phyloP scores from a whole-genome alignment of 2,329 filamentous ascomycete species.

The Arthrobotrys pseudoclavata region DNA sequence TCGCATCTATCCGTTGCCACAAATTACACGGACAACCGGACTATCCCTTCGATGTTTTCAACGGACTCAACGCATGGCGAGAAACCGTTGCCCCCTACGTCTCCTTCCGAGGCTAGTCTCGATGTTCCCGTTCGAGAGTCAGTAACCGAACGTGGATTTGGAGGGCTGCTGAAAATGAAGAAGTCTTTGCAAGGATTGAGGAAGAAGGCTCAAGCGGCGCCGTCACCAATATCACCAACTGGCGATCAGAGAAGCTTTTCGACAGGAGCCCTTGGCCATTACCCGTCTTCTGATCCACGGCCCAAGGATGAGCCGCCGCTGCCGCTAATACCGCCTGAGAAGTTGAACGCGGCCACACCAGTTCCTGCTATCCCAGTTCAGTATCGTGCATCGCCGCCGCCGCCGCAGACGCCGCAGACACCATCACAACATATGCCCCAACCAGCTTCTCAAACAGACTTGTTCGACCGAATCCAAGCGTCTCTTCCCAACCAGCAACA shows the following conservation, averaged over 20 bases:
- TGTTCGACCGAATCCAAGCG: constrained; percentile 52
- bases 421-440: constrained; percentile 11
- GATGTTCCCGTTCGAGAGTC: constrained; percentile 46
- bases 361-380: constrained; percentile 17
- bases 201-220: constrained; percentile 52
- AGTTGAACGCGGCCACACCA: constrained; percentile 3
- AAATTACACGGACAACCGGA: constrained; percentile 33
- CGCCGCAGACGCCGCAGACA: constrained; percentile 17
- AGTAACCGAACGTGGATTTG: constrained; percentile 44
- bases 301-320: constrained; percentile 47
- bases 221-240: constrained; percentile 50
- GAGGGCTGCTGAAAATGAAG: constrained; percentile 59
- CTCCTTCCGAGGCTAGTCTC: constrained; percentile 29
- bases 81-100: constrained; percentile 48
- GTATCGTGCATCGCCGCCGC: constrained; percentile 40
- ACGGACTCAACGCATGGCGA: constrained; percentile 31
- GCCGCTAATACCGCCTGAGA: constrained; percentile 57
- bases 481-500: constrained; percentile 39
- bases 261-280: constrained; percentile 30
- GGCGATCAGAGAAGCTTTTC: constrained; percentile 55
- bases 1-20: constrained; percentile 43
- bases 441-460: constrained; percentile 19
- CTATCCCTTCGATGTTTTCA: constrained; percentile 20
- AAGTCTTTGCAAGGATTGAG: constrained; percentile 54
- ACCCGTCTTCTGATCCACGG: constrained; percentile 21